A percentile compares a stretch with the other conserved stretches of the same genome.
phyloP scores from a whole-genome alignment of 768 basidiomycete species.

The Termitomyces sp. region DNA sequence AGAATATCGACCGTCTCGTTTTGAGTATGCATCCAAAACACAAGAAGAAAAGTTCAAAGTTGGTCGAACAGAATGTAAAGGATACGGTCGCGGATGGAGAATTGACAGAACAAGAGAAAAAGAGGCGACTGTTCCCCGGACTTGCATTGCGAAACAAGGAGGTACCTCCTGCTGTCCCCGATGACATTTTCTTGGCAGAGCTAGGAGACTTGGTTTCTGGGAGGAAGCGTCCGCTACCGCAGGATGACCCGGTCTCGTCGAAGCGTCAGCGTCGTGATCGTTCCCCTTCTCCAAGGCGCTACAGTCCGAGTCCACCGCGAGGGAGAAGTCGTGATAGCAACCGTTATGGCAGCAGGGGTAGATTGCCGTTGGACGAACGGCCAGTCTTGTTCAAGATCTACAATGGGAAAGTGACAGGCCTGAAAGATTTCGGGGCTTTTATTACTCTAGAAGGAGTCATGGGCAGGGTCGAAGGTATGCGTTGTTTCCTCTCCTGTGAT shows the following conservation, averaged over 20 bases:
- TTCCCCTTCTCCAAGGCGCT: conserved; percentile 43
- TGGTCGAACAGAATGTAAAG: conserved; percentile 30
- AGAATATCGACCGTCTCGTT: conserved; percentile 92
- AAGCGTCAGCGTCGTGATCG: conserved; percentile 57
- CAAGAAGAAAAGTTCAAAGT: conserved; percentile 62
- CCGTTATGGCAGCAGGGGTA: conserved; percentile 25
- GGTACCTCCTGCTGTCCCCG: conserved; percentile 48
- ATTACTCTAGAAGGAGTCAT: conserved; percentile 81
- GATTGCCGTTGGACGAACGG: conserved; percentile 56
- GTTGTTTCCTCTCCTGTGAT: not conserved
- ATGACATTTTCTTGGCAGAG: conserved; percentile 83
- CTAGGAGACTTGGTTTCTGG: conserved; percentile 86
- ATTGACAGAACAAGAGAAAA: conserved; percentile 63
- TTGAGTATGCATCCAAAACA: conserved; percentile 94
- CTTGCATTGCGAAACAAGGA: conserved; percentile 78
- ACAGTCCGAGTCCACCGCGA: conserved; percentile 56
- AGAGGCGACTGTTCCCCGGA: conserved; percentile 86
- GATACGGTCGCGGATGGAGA: conserved; percentile 24
- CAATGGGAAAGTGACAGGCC: conserved; percentile 71
- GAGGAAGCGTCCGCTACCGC: conserved; percentile 46
- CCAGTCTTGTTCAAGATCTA: conserved; percentile 96
- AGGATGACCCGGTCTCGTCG: conserved; percentile 37
- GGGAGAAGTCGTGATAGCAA: conserved; percentile 40
- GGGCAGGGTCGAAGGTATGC: conserved; percentile 84
- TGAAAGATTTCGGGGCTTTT: conserved; percentile 97